A percentile compares a stretch with the other conserved stretches of the same genome.
Evolutionary conservation across 2,329 filamentous ascomycete genomes (phyloP).

Genomic region (Nemania bipapillata): DNA sequence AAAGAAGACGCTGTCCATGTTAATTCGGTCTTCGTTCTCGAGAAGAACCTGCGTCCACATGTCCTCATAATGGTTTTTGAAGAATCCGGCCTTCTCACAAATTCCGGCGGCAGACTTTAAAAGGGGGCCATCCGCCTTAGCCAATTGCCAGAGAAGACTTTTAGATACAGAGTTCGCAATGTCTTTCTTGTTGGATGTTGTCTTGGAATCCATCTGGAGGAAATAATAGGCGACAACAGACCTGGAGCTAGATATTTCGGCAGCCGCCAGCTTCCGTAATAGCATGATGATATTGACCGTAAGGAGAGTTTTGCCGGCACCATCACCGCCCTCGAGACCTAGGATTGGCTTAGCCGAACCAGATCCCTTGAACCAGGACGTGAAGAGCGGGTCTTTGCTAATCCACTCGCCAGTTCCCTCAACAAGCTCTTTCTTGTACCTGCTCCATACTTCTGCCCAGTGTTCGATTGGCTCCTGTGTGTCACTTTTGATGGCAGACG

Average conservation of each 20-base stretch:
- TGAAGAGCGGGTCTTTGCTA: background rate
- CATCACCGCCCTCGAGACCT: slow-evolving; percentile 3
- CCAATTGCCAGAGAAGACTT: slow-evolving; percentile 2
- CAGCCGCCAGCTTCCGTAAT: background rate
- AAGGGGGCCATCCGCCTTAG: background rate
- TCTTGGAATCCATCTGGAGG: background rate
- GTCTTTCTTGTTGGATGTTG: background rate
- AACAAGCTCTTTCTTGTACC: background rate
- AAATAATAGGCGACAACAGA: slow-evolving; percentile 4
- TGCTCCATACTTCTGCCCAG: background rate
- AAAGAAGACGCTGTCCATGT: slow-evolving; percentile 3
- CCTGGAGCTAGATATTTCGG: background rate
- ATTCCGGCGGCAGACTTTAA: background rate
- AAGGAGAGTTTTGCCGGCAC: slow-evolving; percentile 1
- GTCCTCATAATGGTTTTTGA: slow-evolving; percentile 1
- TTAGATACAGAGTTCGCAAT: slow-evolving; percentile 5
- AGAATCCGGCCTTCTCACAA: background rate
- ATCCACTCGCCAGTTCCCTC: slow-evolving; percentile 4
- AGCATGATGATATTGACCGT: slow-evolving; percentile 1
- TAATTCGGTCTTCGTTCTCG: slow-evolving; percentile 1
- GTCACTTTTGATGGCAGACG: background rate
- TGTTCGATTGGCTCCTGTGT: background rate
- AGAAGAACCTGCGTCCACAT: slow-evolving; percentile 2
- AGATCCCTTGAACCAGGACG: background rate
- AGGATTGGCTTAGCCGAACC: background rate